Evolutionary conservation across 2,329 filamentous ascomycete species (phyloP), one percentile per base, ranked within the genome.

Genomic region (Epichloe sylvatica): DNA sequence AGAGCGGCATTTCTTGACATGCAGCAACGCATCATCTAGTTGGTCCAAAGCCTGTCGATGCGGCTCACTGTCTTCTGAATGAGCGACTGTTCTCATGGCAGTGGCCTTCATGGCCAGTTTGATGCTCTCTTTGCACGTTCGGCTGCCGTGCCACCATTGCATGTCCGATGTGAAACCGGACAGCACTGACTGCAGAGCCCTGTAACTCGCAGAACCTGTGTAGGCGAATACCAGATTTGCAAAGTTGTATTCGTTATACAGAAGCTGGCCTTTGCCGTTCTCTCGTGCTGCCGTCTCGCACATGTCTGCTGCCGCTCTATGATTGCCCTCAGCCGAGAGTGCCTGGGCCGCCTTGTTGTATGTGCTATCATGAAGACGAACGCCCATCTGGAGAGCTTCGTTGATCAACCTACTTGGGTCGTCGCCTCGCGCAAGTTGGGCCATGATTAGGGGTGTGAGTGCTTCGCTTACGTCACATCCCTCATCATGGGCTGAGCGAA

Each of bases 381-480:
- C 43, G 1, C 62, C 63, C 37, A 59, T 58, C 11, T 51, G 50
- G 1, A 63, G 55, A 4, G 61, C 55, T 13, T 59, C 55, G 40
- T 57, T 53, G 19, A 70, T 60, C 30, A 62, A 30, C 39, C 53
- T 49, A 38, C 52, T 50, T 5, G 56, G 53, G 15, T 57, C 57
- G 17, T 62, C 58, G 9, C 70, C 62, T 11, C 57, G 55, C 21
- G 64, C 63, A 5, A 75, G 56, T 39, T 65, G 62, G 2, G 65
- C 59, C 25, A 67, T 52, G 12, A 73, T 57, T 23, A 74, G 54
- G 5, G 69, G 65, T 5, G 67, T 66, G 50, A 68, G 53, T 3
- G 69, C 70, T 1, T 55, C 52, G 44, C 61, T 67, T 5, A 74
- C 63, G 51, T 77, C 68, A 11, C 66, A 57, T 4, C 72, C 73